Base-by-base conservation (phyloP, 2,329 filamentous ascomycete species). In the Alternaria sp. region DNA sequence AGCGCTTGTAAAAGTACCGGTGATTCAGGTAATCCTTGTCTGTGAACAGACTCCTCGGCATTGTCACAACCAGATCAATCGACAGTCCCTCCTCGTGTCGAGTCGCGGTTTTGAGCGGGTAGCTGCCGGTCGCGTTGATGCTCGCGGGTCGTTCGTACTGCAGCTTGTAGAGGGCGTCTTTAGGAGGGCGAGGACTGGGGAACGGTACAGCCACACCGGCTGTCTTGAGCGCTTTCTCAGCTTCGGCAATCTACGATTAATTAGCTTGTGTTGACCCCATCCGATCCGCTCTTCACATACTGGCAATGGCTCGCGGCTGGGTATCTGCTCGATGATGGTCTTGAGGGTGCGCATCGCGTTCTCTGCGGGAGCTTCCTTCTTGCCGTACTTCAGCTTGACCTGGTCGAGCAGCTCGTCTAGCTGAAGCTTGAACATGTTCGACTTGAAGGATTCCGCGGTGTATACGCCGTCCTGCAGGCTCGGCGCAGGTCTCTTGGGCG, bases 21-120 rank as follows among this genome's bases (percentile, higher is more conserved):
- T 96, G 87, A 78, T 97, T 93, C 53, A 94, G 85, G 77, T 95
- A 97, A 80, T 99, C 96, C 81, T 98, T 98, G 47, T 96, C 92
- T 75, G 97, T 93, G 73, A 98, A 94, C 12, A 97, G 81, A 1
- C 86, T 82, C 61, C 83, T 73, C 6, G 96, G 95, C 89, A 99
- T 96, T 51, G 91, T 91, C 15, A 97, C 88, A 6, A 95, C 89
- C 86, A 98, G 88, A 79, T 98, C 95, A 63, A 97, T 85, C 15
- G 86, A 84, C 25, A 90, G 81, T 25, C 78, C 79, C 52, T 81
- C 80, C 69, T 90, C 87, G 11, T 85, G 84, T 72, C 91, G 91
- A 61, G 89, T 83, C 80, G 93, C 90, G 3, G 90, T 94, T 78
- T 88, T 90, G 55, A 92, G 84, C 11, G 91, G 88, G 82, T 96